A percentile compares a stretch with the other conserved stretches of the same genome.
Evolutionary conservation across 2,329 filamentous ascomycete genomes (phyloP).

Genomic region (Phaeosphaeria sp.): DNA sequence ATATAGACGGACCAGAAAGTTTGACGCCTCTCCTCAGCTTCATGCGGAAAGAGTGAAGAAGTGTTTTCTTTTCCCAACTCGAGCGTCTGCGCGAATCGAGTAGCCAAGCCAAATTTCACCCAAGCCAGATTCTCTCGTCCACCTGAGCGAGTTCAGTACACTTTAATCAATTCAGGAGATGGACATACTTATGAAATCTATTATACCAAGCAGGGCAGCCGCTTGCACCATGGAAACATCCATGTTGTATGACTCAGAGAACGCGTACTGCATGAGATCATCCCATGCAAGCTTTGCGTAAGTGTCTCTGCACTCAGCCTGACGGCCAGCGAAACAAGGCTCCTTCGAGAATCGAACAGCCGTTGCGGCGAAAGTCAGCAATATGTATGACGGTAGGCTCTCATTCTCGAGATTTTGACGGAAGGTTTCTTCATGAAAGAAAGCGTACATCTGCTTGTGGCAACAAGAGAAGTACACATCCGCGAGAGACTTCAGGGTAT

Average conservation of each 20-base stretch:
- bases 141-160: constrained; percentile 19
- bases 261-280: constrained; percentile 42
- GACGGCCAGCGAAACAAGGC: constrained; percentile 32
- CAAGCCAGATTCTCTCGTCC: constrained; percentile 43
- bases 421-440: constrained; percentile 47
- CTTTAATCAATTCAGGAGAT: background rate
- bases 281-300: constrained; percentile 46
- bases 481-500: constrained; percentile 2
- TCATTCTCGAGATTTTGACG: constrained; percentile 31
- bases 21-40: constrained; percentile 41
- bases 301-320: constrained; percentile 25
- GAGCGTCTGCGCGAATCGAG: constrained; percentile 46
- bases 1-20: constrained; percentile 52
- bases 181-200: constrained; percentile 47
- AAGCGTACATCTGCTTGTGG: constrained; percentile 50
- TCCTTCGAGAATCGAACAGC: constrained; percentile 41
- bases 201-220: constrained; percentile 45
- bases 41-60: constrained; percentile 14
- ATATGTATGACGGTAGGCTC: constrained; percentile 35
- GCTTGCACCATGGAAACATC: constrained; percentile 48
- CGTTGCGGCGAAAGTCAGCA: constrained; percentile 42
- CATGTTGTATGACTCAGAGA: constrained; percentile 37
- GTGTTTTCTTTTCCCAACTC: constrained; percentile 43
- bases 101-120: constrained; percentile 45
- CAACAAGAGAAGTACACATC: constrained; percentile 44